Percentiles rank a stretch among this genome's conserved stretches.
Evolutionary conservation across 768 basidiomycete genomes (phyloP).

Genomic region (Rhodotorula babjevae): DNA sequence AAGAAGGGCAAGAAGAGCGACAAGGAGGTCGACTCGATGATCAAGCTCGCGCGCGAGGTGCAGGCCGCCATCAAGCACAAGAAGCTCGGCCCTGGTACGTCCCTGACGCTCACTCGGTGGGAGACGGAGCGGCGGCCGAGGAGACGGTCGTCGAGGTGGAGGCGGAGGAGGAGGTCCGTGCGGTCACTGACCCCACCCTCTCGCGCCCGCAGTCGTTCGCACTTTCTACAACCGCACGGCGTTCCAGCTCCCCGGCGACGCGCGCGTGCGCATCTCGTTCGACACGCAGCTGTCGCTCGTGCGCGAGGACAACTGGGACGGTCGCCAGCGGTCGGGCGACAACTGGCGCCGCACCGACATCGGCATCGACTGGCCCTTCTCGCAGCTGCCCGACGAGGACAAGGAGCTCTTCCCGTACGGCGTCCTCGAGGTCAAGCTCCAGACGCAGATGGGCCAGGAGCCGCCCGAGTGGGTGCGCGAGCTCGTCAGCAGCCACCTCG

Average conservation of each 20-base stretch:
- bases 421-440: slow-evolving; percentile 92
- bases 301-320: slow-evolving; percentile 96
- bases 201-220: slow-evolving; percentile 64
- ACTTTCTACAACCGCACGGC: slow-evolving; percentile 99
- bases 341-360: slow-evolving; percentile 96
- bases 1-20: slow-evolving; percentile 88
- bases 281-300: slow-evolving; percentile 93
- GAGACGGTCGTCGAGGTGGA: no score
- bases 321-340: slow-evolving; percentile 62
- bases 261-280: slow-evolving; percentile 95
- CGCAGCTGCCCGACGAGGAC: slow-evolving; percentile 66
- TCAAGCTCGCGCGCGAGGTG: slow-evolving; percentile 92
- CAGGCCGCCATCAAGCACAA: slow-evolving; percentile 84
- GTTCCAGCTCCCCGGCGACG: slow-evolving; percentile 97
- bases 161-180: neutral
- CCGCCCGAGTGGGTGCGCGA: slow-evolving; percentile 95
- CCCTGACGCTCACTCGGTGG: neutral
- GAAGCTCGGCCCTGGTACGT: slow-evolving; percentile 72
- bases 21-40: slow-evolving; percentile 86
- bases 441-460: slow-evolving; percentile 91
- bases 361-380: slow-evolving; percentile 79
- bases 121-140: no score
- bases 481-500: slow-evolving; percentile 83
- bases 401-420: slow-evolving; percentile 96
- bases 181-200: neutral